phyloP scores from a whole-genome alignment of 805 yeast genomes.

The Candida hungchunana region DNA sequence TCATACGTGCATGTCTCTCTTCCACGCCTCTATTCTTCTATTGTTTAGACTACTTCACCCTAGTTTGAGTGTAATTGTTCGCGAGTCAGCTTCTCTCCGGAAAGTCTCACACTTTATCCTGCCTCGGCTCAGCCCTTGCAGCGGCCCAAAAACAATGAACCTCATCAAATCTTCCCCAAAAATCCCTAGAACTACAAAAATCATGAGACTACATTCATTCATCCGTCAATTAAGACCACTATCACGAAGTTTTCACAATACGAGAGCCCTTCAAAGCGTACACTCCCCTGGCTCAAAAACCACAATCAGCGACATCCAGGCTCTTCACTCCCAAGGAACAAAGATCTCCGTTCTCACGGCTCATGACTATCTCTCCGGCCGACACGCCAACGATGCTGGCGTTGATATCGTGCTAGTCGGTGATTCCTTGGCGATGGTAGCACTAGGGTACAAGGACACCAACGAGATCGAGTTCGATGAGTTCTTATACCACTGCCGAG shows the following conservation, averaged over 20 bases:
- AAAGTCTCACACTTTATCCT: no score
- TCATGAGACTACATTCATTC: no score
- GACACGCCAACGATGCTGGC: constrained; percentile 59
- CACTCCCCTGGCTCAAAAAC: constrained; percentile 3
- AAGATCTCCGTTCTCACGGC: constrained; percentile 70
- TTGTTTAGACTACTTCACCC: no score
- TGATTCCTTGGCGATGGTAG: constrained; percentile 90
- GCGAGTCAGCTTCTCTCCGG: no score
- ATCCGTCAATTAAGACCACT: no score
- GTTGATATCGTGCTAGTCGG: constrained; percentile 79
- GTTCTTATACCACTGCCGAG: constrained; percentile 67
- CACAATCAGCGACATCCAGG: constrained; percentile 37
- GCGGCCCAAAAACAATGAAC: no score
- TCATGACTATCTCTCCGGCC: constrained; percentile 77
- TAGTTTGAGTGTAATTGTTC: no score
- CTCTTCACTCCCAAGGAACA: constrained; percentile 27
- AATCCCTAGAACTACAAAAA: no score
- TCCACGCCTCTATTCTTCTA: no score
- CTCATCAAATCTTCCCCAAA: no score
- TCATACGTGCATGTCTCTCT: no score
- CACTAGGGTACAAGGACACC: constrained; percentile 77
- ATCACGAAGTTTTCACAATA: constrained; percentile 34
- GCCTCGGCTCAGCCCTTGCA: no score
- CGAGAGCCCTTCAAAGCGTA: constrained; percentile 28
- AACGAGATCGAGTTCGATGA: constrained; percentile 75